Evolutionary conservation across 306 rosid genomes (phyloP), one percentile per base, ranked within the genome.

Genomic region (Trifolium fragiferum): DNA sequence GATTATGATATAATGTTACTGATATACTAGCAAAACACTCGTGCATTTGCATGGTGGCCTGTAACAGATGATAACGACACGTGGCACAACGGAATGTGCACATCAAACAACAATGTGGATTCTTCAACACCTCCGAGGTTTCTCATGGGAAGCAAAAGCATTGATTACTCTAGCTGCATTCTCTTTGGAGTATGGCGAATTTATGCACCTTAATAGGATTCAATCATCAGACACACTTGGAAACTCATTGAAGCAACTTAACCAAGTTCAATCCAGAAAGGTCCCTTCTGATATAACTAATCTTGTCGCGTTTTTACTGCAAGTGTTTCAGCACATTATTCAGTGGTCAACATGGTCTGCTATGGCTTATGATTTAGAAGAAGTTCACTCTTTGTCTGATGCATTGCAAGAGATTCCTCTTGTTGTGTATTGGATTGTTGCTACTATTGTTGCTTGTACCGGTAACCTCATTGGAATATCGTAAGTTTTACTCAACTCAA

Each of bases 131-230:
- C 71, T 83, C 8, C 78, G 82, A 33, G 19, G 20, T 14, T 89
- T 63, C 74, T 49, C 83, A 3, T 90, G 96, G 96, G 92, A 82
- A 12, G 88, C 92, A 25, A 90, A 90, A 72, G 86, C 86, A n/a
- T 75, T 87, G 1, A 55, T 75, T 64, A 11, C 49, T 4, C 30
- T 81, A 10, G 81, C 69, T 40, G 81, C 81, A 38, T 76, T 81
- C 73, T 33, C 65, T 33, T 43, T 81, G 19, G 81, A 81, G 15
- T 75, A 69, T 44, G 81, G 81, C 7, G 62, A 63, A 33, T 41
- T 59, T 38, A 73, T 7, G 75, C 71, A 18, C 16, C 82, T 72
- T 66, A 0, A 32, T 73, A 12, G 43, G 44, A 13, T 65, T 46
- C 70, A 64, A 71, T 3, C 53, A 33, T 7, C 78, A n/a, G 78